Base-by-base conservation (phyloP, 345 rosid genomes). In the Excoecaria agallocha region DNA sequence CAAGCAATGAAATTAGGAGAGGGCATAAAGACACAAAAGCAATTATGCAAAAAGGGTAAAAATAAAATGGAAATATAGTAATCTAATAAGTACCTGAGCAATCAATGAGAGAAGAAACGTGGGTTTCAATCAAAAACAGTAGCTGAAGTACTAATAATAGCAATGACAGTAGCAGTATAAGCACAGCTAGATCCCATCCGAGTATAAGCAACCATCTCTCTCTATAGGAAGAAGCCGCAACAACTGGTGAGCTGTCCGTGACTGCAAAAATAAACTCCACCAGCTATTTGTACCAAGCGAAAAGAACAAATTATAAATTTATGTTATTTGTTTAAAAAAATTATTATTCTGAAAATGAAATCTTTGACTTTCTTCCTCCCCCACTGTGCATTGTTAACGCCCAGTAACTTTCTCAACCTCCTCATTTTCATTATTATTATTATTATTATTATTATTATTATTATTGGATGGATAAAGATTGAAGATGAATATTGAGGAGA, bases 161-260 rank as follows among this genome's bases (percentile, higher is more conserved):
- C 41, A 66, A 49, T 43, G 10, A 30, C 10, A 58, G 56, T n/a
- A 62, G 37, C 30, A 57, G 13, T 46, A 65, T 5, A 41, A 58
- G 55, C 50, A 45, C 19, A 39, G 43, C 4, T 9, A 64, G 66
- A 70, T 76, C 75, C 66, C 70, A 63, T 70, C 68, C 61, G 68
- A 12, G 20, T 60, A 58, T 1, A 50, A 68, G 54, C 37, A 25
- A 43, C 61, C 69, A 50, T 69, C 62, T 57, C 38, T 64, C 71
- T 59, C 69, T 41, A 54, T 54, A 19, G 56, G 63, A 63, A 35
- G 59, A 35, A 62, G 59, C 66, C 16, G 57, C 64, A 46, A 37
- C 71, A 64, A 52, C 71, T 37, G 75, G 19, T 48, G 70, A 60
- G 66, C 56, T 71, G 75, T 65, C 75, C 54, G 25, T 71, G 12